Evolutionary conservation across 73 alveolate species (phyloP).

Genomic region (Paramecium sonneborni): DNA sequence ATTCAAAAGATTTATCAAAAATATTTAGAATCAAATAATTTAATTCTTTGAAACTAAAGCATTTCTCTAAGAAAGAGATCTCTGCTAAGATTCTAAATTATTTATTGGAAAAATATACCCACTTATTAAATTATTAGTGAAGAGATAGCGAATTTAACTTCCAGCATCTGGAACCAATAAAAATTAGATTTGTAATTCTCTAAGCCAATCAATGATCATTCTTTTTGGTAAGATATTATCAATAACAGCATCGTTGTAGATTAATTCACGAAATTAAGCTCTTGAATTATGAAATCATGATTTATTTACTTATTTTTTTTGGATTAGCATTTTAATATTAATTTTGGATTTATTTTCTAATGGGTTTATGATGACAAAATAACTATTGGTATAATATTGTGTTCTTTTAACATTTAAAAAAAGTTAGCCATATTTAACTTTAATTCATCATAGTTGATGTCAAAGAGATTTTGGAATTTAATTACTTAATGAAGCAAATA

Average conservation of each 20-base stretch:
- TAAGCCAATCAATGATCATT: not conserved
- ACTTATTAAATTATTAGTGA: not conserved
- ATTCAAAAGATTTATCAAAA: slow-evolving; percentile 14
- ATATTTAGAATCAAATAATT: slow-evolving; percentile 11
- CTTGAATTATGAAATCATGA: not conserved
- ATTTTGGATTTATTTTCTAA: not conserved
- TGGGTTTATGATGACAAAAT: not conserved
- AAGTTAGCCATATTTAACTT: not conserved
- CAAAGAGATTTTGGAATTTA: not conserved
- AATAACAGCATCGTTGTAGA: not conserved
- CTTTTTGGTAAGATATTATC: slow-evolving; percentile 1
- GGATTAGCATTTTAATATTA: not conserved
- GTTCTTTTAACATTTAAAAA: not conserved
- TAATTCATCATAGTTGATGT: not conserved
- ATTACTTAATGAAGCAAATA: not conserved
- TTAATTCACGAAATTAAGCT: slow-evolving; percentile 19
- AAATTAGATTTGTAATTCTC: not conserved
- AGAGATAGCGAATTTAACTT: not conserved
- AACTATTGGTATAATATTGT: not conserved
- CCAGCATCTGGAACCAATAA: not conserved
- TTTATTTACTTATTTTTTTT: slow-evolving; percentile 24
- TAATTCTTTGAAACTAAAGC: slow-evolving; percentile 31
- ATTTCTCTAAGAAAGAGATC: slow-evolving; percentile 7
- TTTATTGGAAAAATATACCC: not conserved
- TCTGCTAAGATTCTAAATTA: slow-evolving; percentile 15